A percentile compares a stretch with the other conserved stretches of the same genome.
These are phyloP conservation scores for Pestalotiopsis sp. DNA, from an alignment of 2,329 filamentous ascomycete species.

Conservation along the genomic window DNA sequence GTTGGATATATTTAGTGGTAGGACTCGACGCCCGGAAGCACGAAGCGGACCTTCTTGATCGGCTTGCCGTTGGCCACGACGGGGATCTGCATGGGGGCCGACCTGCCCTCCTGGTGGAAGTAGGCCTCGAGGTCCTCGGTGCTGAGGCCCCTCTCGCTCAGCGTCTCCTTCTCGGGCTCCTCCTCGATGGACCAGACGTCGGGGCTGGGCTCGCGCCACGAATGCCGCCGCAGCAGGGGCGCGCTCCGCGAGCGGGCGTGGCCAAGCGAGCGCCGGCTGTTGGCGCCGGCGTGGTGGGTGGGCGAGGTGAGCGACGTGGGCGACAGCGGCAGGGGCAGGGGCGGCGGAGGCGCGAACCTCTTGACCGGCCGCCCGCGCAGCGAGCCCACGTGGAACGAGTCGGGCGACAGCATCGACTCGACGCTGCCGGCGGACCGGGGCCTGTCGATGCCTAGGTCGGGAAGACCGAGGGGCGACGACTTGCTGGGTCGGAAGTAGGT, in stretches of 20 bases:
- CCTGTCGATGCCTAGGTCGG: constrained; percentile 43
- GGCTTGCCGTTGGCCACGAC: constrained; percentile 44
- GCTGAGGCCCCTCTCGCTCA: constrained; percentile 44
- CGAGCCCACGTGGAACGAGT: constrained; percentile 33
- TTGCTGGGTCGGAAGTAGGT: constrained; percentile 48
- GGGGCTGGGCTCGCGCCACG: constrained; percentile 61
- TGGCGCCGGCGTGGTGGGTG: constrained; percentile 62
- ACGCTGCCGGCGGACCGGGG: constrained; percentile 31
- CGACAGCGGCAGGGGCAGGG: constrained; percentile 40
- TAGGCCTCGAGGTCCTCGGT: constrained; percentile 30
- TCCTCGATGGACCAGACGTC: constrained; percentile 64
- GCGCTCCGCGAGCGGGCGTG: constrained; percentile 33
- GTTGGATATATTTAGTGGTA: not conserved
- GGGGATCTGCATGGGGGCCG: constrained; percentile 41
- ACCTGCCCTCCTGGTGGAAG: constrained; percentile 25
- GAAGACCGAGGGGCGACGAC: constrained; percentile 44
- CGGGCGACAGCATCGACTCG: constrained; percentile 30
- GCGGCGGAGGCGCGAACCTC: constrained; percentile 29
- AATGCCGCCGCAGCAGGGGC: constrained; percentile 44
- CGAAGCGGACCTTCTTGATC: constrained; percentile 59
- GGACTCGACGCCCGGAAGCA: constrained; percentile 48
- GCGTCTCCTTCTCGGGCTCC: constrained; percentile 56
- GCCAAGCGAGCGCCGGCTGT: constrained; percentile 25
- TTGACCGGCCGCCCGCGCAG: constrained; percentile 28
- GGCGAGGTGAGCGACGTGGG: constrained; percentile 56